Base-by-base conservation (phyloP, 2,329 filamentous ascomycete species). In the Colletotrichum horii region DNA sequence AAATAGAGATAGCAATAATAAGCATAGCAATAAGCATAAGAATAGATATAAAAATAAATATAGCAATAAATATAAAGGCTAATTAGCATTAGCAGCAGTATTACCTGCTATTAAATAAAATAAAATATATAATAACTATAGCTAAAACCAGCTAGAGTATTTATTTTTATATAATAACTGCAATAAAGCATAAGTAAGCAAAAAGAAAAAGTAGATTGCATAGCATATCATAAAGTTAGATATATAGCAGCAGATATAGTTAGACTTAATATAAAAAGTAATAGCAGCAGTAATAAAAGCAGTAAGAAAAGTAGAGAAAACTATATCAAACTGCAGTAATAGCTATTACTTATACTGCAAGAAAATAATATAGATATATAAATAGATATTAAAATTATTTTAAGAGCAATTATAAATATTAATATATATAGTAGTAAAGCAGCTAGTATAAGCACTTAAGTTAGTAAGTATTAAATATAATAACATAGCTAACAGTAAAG, bases 401-500 rank as follows among this genome's bases (percentile, higher is more conserved):
- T 34, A 68, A 0, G 69, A 77, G 73, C 28, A 58, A 26, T 56
- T 78, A 19, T 77, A n/a, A 32, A 67, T 74, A 43, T 24, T 76
- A 8, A 71, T 78, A 34, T 52, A 78, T 22, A 73, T 71, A n/a
- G 61, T 73, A 12, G 52, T 30, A 8, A 36, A 55, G 8, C 48
- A 76, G 68, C 71, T 66, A 12, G 68, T 2, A n/a, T 36, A 66
- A 36, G 65, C 68, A 16, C 61, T 58, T 5, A 62, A 78, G 65
- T 68, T 78, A 8, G 66, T 34, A 16, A 32, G 58, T 1, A 48
- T 78, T 6, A 56, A 55, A 38, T 22, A 48, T 12, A 19, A 6
- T 2, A 78, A 78, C 52, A 77, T 43, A 34, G 58, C 24, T 9
- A 78, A 78, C 48, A 73, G 70, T 4, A 68, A 68, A 12, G 60